Evolutionary conservation across 108 stramenopile species (phyloP).

Genomic region (Nannochloropsis oceanica): DNA sequence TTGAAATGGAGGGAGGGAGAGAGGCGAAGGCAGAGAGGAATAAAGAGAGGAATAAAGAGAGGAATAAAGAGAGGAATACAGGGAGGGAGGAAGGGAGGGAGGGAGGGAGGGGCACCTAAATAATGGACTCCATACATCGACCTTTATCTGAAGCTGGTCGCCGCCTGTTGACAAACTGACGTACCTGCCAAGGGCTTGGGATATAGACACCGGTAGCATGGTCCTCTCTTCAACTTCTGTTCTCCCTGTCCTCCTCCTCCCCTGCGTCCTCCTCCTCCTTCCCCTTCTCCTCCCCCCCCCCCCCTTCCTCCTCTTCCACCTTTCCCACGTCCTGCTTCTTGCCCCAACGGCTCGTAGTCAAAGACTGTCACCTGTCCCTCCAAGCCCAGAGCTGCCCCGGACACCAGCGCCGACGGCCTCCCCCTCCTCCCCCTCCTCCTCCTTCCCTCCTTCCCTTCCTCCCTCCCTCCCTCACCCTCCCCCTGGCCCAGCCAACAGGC

Average conservation of each 20-base stretch:
- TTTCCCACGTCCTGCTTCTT: not conserved
- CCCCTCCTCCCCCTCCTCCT: not conserved
- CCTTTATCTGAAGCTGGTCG: not conserved
- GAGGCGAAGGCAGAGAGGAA: not conserved
- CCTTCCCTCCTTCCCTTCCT: not conserved
- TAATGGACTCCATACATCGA: not conserved
- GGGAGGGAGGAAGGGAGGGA: not conserved
- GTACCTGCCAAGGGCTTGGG: not conserved
- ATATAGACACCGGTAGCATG: conserved; percentile 31
- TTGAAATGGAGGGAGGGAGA: no score
- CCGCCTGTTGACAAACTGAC: not conserved
- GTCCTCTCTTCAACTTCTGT: not conserved
- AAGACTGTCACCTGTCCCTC: conserved; percentile 31
- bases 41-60: not conserved
- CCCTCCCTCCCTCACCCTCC: conserved; percentile 1
- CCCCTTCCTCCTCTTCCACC: not conserved
- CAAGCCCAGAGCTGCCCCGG: conserved; percentile 21
- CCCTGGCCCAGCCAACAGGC: conserved; percentile 28
- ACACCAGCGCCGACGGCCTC: not conserved
- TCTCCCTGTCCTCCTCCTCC: not conserved
- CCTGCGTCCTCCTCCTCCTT: not conserved
- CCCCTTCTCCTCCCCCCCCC: not conserved
- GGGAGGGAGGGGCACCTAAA: not conserved
- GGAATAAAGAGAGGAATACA: not conserved
- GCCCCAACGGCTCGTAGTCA: not conserved